Conservation (phyloP, 2,329 filamentous ascomycete species). For the Calonectria pteridis region DNA sequence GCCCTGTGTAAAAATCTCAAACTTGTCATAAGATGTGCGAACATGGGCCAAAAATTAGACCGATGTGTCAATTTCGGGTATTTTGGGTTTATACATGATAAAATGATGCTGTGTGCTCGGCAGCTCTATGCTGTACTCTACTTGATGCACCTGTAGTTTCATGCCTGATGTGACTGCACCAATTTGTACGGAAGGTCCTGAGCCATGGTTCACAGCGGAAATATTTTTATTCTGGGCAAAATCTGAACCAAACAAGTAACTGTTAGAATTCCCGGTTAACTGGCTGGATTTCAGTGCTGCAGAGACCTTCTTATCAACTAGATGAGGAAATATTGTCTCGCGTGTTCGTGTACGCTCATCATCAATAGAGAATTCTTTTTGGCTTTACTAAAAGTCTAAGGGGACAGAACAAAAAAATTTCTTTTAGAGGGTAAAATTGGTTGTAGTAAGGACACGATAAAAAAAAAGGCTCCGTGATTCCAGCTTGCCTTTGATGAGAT, state of each 20-base stretch:
- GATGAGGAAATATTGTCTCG: not conserved
- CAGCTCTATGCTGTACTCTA: not conserved
- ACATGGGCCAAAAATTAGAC: not conserved
- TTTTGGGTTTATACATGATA: not conserved
- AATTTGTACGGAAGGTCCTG: not conserved
- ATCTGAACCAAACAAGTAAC: not conserved
- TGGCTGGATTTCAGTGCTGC: too few species aligned
- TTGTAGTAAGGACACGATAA: too few species aligned
- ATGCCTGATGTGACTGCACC: not conserved
- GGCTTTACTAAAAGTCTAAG: not conserved
- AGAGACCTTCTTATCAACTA: not conserved
- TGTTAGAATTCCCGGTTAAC: too few species aligned
- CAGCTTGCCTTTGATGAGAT: not conserved
- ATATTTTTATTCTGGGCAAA: not conserved
- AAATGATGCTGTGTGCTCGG: accelerated
- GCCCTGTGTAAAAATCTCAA: not conserved
- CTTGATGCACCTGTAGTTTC: not conserved
- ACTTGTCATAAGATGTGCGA: not conserved
- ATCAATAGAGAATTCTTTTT: not conserved
- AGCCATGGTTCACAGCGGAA: not conserved
- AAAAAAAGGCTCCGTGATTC: not conserved
- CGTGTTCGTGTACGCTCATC: not conserved
- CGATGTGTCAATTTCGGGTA: not conserved
- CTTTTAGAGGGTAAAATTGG: accelerated
- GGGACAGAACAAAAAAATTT: not conserved